Base-by-base conservation (phyloP, 768 basidiomycete genomes). In the Dictyophora rubrovolvata region DNA sequence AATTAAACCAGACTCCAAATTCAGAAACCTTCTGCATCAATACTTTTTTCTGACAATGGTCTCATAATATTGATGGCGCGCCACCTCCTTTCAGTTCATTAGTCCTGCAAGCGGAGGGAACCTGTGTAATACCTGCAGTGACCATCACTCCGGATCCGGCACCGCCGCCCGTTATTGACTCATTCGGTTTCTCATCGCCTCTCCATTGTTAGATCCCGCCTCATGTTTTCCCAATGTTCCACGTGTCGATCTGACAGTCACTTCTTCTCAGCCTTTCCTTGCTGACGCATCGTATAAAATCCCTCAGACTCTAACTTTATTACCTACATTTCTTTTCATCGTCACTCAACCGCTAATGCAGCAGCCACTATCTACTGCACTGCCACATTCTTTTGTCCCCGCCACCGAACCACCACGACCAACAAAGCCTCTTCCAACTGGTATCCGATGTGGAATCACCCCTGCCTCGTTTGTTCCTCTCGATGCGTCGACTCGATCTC, bases 401-500 rank as follows among this genome's bases (percentile, higher is more conserved):
- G 14, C 21, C 28, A 23, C 51, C 1, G n/a, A 12, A 1, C 51
- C 23, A 17, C 17, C 42, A 20, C 59, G 60, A 17, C 59, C 69
- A 21, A 72, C 69, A 64, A 63, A 54, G 42, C 54, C 62, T 11
- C 59, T 49, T 0, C 82, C 79, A 4, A 87, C 81, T 1, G 85
- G 85, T 18, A 87, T 85, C 6, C 82, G 87, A 63, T 84, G 82
- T 69, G 84, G 85, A 68, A 72, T 85, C 47, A 80, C 79, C 4
- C 84, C 88, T 2, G 79, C 79, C 34, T 66, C 76, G 1, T 77
- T 90, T 21, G 79, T 93, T 22, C 78, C 85, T 20, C 68, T 84
- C 64, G 82, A 87, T 55, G 92, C 91, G 1, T 91, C 91, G 0
- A 89, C 86, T 1, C 91, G 93, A 67, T 49, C 79, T 0, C 83